These are phyloP conservation scores for Exophiala aquamarina DNA, from an alignment of 2,329 filamentous ascomycete species.

Conservation along the genomic window DNA sequence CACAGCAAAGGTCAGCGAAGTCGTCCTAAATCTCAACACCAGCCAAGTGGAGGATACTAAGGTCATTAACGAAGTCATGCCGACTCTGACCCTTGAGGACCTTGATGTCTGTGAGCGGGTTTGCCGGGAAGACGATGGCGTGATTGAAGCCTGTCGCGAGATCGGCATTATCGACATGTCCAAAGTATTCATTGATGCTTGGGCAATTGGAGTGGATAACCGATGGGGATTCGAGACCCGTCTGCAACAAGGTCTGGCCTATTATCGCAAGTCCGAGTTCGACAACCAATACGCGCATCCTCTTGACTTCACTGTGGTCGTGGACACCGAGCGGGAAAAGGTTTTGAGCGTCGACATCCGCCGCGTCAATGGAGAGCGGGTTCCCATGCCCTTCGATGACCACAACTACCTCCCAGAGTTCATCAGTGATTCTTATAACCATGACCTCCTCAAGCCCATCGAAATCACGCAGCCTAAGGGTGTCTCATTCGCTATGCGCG, in stretches of 20 bases:
- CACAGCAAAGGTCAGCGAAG: too few species aligned
- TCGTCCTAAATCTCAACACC: too few species aligned
- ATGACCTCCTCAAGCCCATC: constrained; percentile 78
- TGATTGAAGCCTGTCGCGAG: constrained; percentile 84
- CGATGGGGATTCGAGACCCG: constrained; percentile 75
- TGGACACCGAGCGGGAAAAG: constrained; percentile 72
- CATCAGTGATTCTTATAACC: constrained; percentile 72
- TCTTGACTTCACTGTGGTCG: constrained; percentile 90
- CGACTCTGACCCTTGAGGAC: constrained; percentile 89
- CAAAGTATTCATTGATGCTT: constrained; percentile 93
- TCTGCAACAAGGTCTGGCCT: constrained; percentile 91
- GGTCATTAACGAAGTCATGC: constrained; percentile 72
- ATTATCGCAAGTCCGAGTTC: constrained; percentile 86
- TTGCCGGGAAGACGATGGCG: constrained; percentile 72
- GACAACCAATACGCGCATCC: constrained; percentile 89
- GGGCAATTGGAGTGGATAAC: constrained; percentile 93
- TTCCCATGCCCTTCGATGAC: constrained; percentile 67
- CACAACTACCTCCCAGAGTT: constrained; percentile 77
- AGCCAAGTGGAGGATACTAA: constrained; percentile 31
- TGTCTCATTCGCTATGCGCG: constrained; percentile 77
- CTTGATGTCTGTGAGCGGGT: constrained; percentile 75
- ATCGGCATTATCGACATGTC: constrained; percentile 87
- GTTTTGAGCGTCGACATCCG: constrained; percentile 80
- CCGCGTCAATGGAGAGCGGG: constrained; percentile 64
- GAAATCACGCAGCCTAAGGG: constrained; percentile 85